These are phyloP conservation scores for Vitis cinerea DNA, from an alignment of 164 flowering plant species.

Conservation along the genomic window DNA sequence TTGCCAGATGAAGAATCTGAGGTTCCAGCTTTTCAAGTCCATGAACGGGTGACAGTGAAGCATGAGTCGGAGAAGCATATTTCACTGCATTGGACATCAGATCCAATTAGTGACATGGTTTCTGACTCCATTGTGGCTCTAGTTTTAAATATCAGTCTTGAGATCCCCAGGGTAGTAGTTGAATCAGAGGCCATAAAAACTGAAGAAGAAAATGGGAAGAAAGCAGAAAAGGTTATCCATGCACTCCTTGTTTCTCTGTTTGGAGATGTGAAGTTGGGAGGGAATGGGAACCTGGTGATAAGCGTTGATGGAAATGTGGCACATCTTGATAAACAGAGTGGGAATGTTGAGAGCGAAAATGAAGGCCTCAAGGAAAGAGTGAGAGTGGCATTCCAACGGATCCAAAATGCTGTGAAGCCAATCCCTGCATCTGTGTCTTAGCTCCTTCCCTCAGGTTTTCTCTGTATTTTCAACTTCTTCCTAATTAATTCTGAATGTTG, in stretches of 20 bases:
- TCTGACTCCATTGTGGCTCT: slow-evolving; percentile 87
- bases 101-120: slow-evolving; percentile 96
- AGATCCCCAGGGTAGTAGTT: slow-evolving; percentile 61
- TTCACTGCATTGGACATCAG: slow-evolving; percentile 85
- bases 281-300: slow-evolving; percentile 70
- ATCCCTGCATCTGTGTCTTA: slow-evolving; percentile 60
- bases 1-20: slow-evolving; percentile 56
- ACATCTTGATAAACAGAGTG: slow-evolving; percentile 64
- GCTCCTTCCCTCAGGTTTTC: neutral
- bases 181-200: slow-evolving; percentile 50
- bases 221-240: slow-evolving; percentile 67
- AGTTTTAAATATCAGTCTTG: slow-evolving; percentile 69
- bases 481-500: too few species aligned
- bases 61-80: slow-evolving; percentile 83
- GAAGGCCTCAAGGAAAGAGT: slow-evolving; percentile 82
- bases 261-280: slow-evolving; percentile 85
- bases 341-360: slow-evolving; percentile 86
- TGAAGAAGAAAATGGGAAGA: slow-evolving; percentile 72
- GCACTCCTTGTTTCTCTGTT: slow-evolving; percentile 84
- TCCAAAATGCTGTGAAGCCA: slow-evolving; percentile 76
- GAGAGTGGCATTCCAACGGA: slow-evolving; percentile 56
- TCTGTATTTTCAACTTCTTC: neutral
- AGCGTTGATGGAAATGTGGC: slow-evolving; percentile 79
- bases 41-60: slow-evolving; percentile 77
- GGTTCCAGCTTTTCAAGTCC: slow-evolving; percentile 65